A percentile compares a stretch with the other conserved stretches of the same genome.
Conservation (phyloP, 2,329 filamentous ascomycete genomes). For the Neonectria punicea region DNA sequence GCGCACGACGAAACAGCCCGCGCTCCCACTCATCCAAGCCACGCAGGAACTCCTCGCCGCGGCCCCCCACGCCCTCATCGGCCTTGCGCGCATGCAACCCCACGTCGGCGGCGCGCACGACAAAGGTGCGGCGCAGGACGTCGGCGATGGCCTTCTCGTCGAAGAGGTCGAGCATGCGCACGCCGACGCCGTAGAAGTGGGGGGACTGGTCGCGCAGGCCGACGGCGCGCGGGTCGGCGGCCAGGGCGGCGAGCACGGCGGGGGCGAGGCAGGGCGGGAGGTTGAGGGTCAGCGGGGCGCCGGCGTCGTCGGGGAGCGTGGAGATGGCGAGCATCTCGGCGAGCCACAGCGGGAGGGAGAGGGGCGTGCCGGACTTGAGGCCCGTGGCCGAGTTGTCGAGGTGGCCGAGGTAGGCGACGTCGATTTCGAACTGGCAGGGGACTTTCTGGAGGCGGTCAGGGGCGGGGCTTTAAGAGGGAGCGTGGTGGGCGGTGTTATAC, state of each 20-base stretch:
- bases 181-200: conserved; percentile 88
- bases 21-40: conserved; percentile 93
- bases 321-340: conserved; percentile 90
- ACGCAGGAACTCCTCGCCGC: conserved; percentile 82
- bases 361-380: conserved; percentile 82
- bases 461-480: not conserved
- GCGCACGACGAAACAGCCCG: conserved; percentile 76
- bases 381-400: conserved; percentile 83
- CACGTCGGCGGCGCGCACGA: conserved; percentile 81
- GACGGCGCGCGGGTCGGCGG: conserved; percentile 88
- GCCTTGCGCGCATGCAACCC: conserved; percentile 90
- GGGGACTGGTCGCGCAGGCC: conserved; percentile 84
- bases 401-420: conserved; percentile 87
- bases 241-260: conserved; percentile 87
- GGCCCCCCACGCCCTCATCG: conserved; percentile 67
- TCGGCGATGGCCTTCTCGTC: conserved; percentile 83
- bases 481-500: conserved; percentile 53
- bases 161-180: conserved; percentile 88
- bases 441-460: conserved; percentile 69
- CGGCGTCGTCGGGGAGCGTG: conserved; percentile 56
- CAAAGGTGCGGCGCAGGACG: conserved; percentile 81
- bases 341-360: conserved; percentile 92
- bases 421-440: conserved; percentile 92
- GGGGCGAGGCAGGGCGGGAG: conserved; percentile 81
- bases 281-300: conserved; percentile 80